Evolutionary conservation across 1,284 basidiomycete genomes (phyloP), one percentile per base, ranked within the genome.

Genomic region (Cryptococcus floricola): DNA sequence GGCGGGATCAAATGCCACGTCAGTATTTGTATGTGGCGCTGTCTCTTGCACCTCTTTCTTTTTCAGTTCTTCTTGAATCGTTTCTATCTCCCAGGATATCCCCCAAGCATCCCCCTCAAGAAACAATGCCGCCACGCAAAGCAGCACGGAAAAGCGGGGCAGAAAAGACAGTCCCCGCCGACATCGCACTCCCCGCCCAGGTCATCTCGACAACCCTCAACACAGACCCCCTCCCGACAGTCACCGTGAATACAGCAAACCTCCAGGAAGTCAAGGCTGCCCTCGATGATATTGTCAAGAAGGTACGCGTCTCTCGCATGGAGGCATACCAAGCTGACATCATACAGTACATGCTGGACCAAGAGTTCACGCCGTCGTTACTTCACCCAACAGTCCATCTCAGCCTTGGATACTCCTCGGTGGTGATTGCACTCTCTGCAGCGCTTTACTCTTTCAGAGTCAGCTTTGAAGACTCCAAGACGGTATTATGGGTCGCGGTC

Each of bases 281-380:
- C 13, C 87, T 89, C 64, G 93, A 96, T 73, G 92, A 95, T 79
- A 87, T 87, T 41, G 79, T 95, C 60, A 91, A 89, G 77, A 85
- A 88, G 73, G 92, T 94, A 70, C 63, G 5, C 18, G 14, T 23
- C 23, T 23, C 23, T 23, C 28, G 31, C 13, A 4, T 23, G 19
- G 2, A 50, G 1, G 5, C 1, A 10, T 34, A 28, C 47, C 39
- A 9, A 34, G 27, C 37, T 42, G 23, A 38, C 25, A 7, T 38
- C 19, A 3, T 14, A 34, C 73, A 93, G 89, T 87, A 87, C 73
- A 81, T 94, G 48, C 83, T 60, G 80, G 87, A 65, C 85, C 88
- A 52, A 84, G 78, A 90, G 38, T 95, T 93, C 80, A 89, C 87
- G 58, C 87, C 89, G 70, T 90, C 86, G 50, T 83, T 91, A 71